Evolutionary conservation across 2,329 filamentous ascomycete genomes (phyloP).

Genomic region (Epichloe coenophiala): DNA sequence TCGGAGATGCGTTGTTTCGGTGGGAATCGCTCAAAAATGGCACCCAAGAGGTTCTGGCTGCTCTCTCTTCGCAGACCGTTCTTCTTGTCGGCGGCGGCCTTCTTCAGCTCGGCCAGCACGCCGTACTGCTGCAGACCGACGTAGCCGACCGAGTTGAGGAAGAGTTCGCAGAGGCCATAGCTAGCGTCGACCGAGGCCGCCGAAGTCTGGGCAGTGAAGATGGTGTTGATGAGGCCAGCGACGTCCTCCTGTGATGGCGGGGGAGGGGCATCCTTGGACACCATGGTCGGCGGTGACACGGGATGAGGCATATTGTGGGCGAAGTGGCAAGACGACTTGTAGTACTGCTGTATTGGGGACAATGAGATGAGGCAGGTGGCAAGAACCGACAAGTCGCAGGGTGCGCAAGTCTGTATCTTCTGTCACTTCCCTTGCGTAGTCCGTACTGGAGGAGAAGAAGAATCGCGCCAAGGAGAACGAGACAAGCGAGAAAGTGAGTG

Average conservation of each 20-base stretch:
- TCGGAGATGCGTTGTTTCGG: constrained; percentile 65
- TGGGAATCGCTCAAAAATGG: constrained; percentile 83
- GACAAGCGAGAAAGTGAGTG: not conserved
- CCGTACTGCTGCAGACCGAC: constrained; percentile 39
- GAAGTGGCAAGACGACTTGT: not conserved
- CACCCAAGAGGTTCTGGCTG: constrained; percentile 87
- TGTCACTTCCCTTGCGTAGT: no score
- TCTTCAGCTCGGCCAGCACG: constrained; percentile 41
- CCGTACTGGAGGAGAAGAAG: no score
- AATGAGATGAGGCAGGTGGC: not conserved
- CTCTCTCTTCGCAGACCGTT: constrained; percentile 73
- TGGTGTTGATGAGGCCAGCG: constrained; percentile 46
- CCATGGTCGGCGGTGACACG: constrained; percentile 34
- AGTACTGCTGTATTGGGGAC: not conserved
- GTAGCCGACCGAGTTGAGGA: constrained; percentile 41
- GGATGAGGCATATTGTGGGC: constrained; percentile 35
- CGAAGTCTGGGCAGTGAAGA: constrained; percentile 58
- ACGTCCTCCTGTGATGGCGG: constrained; percentile 55
- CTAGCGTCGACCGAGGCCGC: constrained; percentile 52
- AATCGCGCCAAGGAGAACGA: no score
- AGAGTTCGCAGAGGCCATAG: constrained; percentile 46
- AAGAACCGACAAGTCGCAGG: no score
- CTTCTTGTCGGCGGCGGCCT: constrained; percentile 90
- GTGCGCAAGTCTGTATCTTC: no score
- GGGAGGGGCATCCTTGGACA: constrained; percentile 34